phyloP scores from a whole-genome alignment of 2,329 filamentous ascomycete species.

The Ophiocordyceps australis region DNA sequence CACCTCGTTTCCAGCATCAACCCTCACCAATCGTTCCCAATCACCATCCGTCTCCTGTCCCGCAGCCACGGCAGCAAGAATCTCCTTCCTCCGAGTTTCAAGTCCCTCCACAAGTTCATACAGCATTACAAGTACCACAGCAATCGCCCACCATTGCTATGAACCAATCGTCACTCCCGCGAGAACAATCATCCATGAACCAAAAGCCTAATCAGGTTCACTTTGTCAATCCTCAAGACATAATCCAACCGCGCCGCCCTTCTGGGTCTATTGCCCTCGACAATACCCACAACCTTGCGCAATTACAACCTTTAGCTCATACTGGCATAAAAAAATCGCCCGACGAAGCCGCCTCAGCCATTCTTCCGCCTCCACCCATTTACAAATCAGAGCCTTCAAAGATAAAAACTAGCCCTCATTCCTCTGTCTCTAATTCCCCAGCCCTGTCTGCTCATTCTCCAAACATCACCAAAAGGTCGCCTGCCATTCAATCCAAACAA shows the following conservation, averaged over 20 bases:
- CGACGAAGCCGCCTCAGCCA: slow-evolving; percentile 3
- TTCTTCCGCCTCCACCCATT: slow-evolving; percentile 2
- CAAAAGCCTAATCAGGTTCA: slow-evolving; percentile 10
- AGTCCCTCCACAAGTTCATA: no score
- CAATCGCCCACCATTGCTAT: slow-evolving; percentile 1
- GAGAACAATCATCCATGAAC: no score
- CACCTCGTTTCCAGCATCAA: slow-evolving; percentile 4
- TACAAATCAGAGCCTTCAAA: slow-evolving; percentile 3
- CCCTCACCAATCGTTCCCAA: slow-evolving; percentile 3
- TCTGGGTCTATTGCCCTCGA: slow-evolving; percentile 8
- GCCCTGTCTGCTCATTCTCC: slow-evolving; percentile 20
- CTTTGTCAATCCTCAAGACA: slow-evolving; percentile 19
- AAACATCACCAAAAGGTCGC: slow-evolving; percentile 21
- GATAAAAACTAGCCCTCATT: slow-evolving; percentile 18
- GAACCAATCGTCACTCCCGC: no score
- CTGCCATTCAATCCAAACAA: slow-evolving; percentile 19
- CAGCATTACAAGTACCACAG: slow-evolving; percentile 1
- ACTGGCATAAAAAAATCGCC: slow-evolving; percentile 4
- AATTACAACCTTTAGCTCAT: no score
- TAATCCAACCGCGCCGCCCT: slow-evolving; percentile 12
- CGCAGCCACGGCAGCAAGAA: neutral
- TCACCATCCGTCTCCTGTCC: neutral
- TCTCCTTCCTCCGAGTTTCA: no score
- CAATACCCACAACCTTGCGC: slow-evolving; percentile 5
- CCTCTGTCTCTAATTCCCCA: slow-evolving; percentile 21